Conservation (phyloP, 345 rosid genomes). For the Balakata baccata region DNA sequence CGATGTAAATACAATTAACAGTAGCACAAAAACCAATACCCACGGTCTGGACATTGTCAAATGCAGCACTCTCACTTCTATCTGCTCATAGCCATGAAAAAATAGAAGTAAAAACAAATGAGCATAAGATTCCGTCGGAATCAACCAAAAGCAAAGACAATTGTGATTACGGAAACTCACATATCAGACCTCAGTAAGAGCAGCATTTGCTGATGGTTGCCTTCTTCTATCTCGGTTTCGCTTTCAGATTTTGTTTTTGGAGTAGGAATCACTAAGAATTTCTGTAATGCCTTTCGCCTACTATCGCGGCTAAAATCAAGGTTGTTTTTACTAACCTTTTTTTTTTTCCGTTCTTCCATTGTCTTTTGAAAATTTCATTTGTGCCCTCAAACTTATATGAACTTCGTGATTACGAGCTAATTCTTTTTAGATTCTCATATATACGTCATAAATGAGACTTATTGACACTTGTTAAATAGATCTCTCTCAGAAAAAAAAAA, state of each 20-base stretch:
- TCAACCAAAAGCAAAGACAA: background rate
- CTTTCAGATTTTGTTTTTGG: background rate
- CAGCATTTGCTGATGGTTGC: background rate
- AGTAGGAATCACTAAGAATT: slow-evolving; percentile 3
- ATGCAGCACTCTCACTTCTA: background rate
- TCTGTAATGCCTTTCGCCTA: background rate
- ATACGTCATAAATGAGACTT: no score
- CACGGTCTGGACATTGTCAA: slow-evolving; percentile 59
- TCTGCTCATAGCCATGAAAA: background rate
- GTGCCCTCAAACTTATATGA: background rate
- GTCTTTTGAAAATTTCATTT: background rate
- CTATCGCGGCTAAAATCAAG: background rate
- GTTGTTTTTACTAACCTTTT: background rate
- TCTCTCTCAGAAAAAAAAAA: no score
- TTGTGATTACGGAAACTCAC: background rate
- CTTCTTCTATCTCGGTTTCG: background rate
- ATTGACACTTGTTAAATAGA: background rate
- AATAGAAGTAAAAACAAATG: background rate
- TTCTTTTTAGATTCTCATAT: no score
- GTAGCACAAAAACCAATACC: slow-evolving; percentile 59
- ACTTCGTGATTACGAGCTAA: background rate
- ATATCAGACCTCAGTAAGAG: slow-evolving; percentile 1
- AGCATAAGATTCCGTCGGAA: background rate
- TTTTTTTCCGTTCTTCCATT: background rate
- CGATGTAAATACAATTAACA: slow-evolving; percentile 60